phyloP scores from a whole-genome alignment of 495 filamentous ascomycete species.

The Talaromyces thailandensis region DNA sequence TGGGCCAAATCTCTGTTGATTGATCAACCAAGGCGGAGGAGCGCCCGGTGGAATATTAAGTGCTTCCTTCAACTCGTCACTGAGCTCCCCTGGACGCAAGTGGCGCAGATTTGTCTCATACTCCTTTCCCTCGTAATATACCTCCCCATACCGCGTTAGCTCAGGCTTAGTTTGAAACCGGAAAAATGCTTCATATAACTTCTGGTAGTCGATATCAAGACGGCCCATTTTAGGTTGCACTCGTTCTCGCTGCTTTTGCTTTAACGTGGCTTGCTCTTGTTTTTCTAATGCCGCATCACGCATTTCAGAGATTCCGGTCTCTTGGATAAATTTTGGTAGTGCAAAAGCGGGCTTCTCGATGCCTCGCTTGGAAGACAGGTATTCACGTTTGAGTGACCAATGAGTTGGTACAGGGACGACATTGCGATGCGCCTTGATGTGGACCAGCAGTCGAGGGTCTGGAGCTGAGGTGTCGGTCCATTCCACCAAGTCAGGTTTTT shows the following conservation, averaged over 20 bases:
- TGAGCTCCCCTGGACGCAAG: constrained; percentile 82
- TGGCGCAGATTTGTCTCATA: constrained; percentile 91
- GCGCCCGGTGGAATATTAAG: constrained; percentile 90
- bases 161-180: constrained; percentile 92
- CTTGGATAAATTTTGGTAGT: constrained; percentile 93
- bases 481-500: constrained; percentile 88
- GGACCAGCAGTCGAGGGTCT: constrained; percentile 81
- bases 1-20: constrained; percentile 87
- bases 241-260: constrained; percentile 90
- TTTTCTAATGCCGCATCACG: constrained; percentile 93
- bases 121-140: constrained; percentile 98
- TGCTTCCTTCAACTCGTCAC: constrained; percentile 83
- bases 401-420: constrained; percentile 90
- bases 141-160: constrained; percentile 88
- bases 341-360: constrained; percentile 92
- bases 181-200: constrained; percentile 96
- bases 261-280: constrained; percentile 79
- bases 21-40: constrained; percentile 94
- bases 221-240: constrained; percentile 96
- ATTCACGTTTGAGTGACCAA: constrained; percentile 94
- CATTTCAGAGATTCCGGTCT: constrained; percentile 97
- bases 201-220: constrained; percentile 95
- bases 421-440: constrained; percentile 92
- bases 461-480: constrained; percentile 94
- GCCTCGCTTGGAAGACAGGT: constrained; percentile 89